Base-by-base conservation (phyloP, 2,329 filamentous ascomycete genomes). In the Fusarium foetens region DNA sequence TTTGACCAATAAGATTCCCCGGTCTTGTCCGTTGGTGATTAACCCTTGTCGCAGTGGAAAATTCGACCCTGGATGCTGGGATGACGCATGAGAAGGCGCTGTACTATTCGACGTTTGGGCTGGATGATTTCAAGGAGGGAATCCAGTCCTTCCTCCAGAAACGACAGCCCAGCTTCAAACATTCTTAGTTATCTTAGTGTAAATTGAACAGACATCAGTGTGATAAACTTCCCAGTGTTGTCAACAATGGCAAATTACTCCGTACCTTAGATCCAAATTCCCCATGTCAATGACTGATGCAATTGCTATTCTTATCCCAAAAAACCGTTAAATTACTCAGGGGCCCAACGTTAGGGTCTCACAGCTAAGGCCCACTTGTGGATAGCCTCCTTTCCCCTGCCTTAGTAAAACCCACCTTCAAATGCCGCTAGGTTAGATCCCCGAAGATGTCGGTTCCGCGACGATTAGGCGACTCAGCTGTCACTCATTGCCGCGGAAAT, bases 1-100 rank as follows among this genome's bases (percentile, higher is more conserved):
- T 48, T 21, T 58, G 31, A 0, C 33, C 33, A 53, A 53, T 53
- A 0, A 53, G 0, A n/a, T 2, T 36, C 3, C 16, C 31, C 39
- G 35, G 54, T 4, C 11, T 12, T 46, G 21, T 45, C 52, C 39
- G 25, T 3, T n/a, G 8, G 13, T 39, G 21, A 23, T 43, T 70
- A 38, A 72, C 49, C 25, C 23, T 21, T 42, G 31, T 11, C n/a
- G 17, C 23, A 73, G 70, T 58, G n/a, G 60, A 72, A 41, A 66
- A 54, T 9, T 63, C 31, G 2, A 70, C 58, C 6, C 61, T 73
- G 1, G 62, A 46, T 8, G 61, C 61, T 33, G 70, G 70, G 14
- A 73, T 72, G 70, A 49, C 45, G 12, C 61, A 72, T 33, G 70
- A 72, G 46, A 72, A 72, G 31, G 35, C 70, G 8, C 48, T 72